Evolutionary conservation across 2,329 filamentous ascomycete genomes (phyloP), one percentile per base, ranked within the genome.

Genomic region (Fusarium solani-melongenae): DNA sequence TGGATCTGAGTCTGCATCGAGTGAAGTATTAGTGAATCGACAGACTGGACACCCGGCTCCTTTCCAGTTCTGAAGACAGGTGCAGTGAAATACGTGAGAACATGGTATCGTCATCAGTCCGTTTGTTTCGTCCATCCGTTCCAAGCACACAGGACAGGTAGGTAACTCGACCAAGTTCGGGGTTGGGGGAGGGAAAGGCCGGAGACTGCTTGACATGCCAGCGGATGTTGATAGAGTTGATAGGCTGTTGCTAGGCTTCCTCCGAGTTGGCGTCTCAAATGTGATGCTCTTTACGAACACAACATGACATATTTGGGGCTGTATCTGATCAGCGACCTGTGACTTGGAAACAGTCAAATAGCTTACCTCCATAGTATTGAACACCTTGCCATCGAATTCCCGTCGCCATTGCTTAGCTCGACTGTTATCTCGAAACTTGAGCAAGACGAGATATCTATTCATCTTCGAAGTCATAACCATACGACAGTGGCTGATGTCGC

Each of bases 121-220:
- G 0, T 95, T 97, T 0, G 95, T 98, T 81, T 98, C 96, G 79
- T 99, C 96, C 96, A 99, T 99, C 56, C 96, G 92, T 82, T 99
- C 96, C 6, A 99, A 88, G 75, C 96, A 99, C 11, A 99, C 96
- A 0, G 96, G 95, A 74, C 96, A 99, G 2, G 96, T 98, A 2
- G 96, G 96, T 14, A 99, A 86, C 83, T 99, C 96, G 62, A 98
- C 89, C 2, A 98, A 87, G 58, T 94, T 93, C 1, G 95, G 93
- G 1, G 96, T 98, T 2, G 89, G 89, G 3, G 87, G 91, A 5
- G 90, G 89, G 61, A 91, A 90, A 0, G 90, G 90, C 68, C 88
- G 89, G 7, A 90, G 82, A 24, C 84, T 88, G 74, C 78, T 86
- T 9, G 81, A 86, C 72, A 79, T 82, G 44, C 73, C 79, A 64